A percentile compares a stretch with the other conserved stretches of the same genome.
Conservation (phyloP, 2,329 filamentous ascomycete species). For the Beauveria varroae region DNA sequence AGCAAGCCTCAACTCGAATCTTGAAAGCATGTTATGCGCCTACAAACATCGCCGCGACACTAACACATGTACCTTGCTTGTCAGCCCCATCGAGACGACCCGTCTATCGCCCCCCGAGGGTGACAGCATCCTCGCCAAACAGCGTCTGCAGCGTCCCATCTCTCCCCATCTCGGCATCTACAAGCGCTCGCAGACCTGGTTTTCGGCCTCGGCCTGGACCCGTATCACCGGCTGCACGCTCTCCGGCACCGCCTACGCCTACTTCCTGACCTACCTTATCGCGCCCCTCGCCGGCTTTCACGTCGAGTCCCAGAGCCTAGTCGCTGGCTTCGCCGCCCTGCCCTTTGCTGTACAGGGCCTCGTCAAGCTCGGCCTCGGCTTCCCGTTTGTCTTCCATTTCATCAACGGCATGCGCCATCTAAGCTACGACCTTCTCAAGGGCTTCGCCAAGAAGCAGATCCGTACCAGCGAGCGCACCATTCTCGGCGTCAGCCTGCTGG, state of each 20-base stretch:
- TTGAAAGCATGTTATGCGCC: too few species aligned
- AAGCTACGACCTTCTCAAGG: constrained; percentile 42
- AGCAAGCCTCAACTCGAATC: background rate
- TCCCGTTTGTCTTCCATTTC: constrained; percentile 53
- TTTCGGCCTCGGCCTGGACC: constrained; percentile 63
- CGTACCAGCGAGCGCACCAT: constrained; percentile 38
- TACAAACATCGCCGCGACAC: background rate
- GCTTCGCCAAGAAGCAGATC: constrained; percentile 42
- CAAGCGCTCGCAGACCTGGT: constrained; percentile 79
- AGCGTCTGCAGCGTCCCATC: constrained; percentile 75
- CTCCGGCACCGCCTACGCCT: constrained; percentile 70
- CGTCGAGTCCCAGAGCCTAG: constrained; percentile 52
- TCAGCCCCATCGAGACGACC: constrained; percentile 46
- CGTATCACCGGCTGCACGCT: constrained; percentile 75
- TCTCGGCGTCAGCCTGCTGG: constrained; percentile 38
- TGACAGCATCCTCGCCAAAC: constrained; percentile 63
- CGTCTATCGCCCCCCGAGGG: constrained; percentile 47
- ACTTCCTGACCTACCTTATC: constrained; percentile 71
- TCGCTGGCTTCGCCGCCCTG: constrained; percentile 51
- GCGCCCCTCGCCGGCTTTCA: constrained; percentile 65
- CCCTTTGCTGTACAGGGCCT: constrained; percentile 52
- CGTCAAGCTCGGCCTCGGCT: constrained; percentile 47
- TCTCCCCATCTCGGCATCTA: constrained; percentile 84
- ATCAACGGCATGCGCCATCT: constrained; percentile 50
- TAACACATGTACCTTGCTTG: background rate